These are phyloP conservation scores for Penicillium longicatenatum DNA, from an alignment of 495 filamentous ascomycete species.

Conservation along the genomic window DNA sequence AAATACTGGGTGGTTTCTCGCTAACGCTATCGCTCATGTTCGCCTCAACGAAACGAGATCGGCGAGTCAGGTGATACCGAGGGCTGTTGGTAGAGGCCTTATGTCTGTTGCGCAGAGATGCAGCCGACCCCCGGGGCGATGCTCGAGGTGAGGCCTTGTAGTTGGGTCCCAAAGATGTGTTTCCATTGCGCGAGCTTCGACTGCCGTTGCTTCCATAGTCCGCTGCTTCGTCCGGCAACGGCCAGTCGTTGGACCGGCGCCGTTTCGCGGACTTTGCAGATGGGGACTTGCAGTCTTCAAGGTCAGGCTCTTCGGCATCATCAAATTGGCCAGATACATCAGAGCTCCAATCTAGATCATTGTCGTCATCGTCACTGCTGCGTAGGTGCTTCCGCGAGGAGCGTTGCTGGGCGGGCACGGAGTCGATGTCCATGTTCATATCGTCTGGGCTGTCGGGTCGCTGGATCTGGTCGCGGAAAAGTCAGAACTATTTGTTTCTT, in stretches of 20 bases:
- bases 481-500: constrained; percentile 16
- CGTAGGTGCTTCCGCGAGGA: constrained; percentile 38
- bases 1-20: constrained; percentile 65
- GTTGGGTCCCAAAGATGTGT: constrained; percentile 4
- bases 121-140: constrained; percentile 23
- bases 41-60: constrained; percentile 69
- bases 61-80: constrained; percentile 36
- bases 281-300: constrained; percentile 24
- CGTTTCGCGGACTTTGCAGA: constrained; percentile 44
- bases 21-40: constrained; percentile 77
- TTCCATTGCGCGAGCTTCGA: constrained; percentile 14
- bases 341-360: constrained; percentile 30
- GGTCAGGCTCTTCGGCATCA: constrained; percentile 42
- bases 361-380: constrained; percentile 23
- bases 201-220: constrained; percentile 24
- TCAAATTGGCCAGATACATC: constrained; percentile 44
- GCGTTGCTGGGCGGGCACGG: constrained; percentile 22
- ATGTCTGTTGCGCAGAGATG: constrained; percentile 24
- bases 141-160: constrained; percentile 34
- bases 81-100: constrained; percentile 22
- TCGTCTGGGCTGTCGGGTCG: constrained; percentile 8
- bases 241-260: constrained; percentile 53
- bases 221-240: constrained; percentile 36
- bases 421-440: constrained; percentile 32
- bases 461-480: constrained; percentile 8